Evolutionary conservation across 2,329 filamentous ascomycete genomes (phyloP), one percentile per base, ranked within the genome.

Genomic region (Xylaria sp.): DNA sequence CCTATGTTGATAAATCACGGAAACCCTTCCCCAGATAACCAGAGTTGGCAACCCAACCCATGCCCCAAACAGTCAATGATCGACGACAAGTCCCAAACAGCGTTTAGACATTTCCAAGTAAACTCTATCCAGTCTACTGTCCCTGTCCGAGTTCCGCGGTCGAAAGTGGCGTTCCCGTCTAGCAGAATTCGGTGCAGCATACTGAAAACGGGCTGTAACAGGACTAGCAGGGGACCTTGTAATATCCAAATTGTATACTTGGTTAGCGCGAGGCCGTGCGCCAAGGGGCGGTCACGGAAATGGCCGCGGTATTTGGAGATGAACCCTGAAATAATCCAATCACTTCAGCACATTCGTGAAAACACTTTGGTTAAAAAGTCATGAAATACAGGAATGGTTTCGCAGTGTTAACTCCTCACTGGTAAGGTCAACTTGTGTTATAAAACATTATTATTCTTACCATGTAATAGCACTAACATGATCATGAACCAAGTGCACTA

Each of bases 1-100:
- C 66, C 15, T 20, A 65, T 40, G 17, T 68, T 61, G 49, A 68
- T 56, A 62, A 63, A 53, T 31, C 7, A 42, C 49, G 63, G 59
- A 59, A 61, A 10, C 36, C 28, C 23, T 65, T 59, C 49, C 61
- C 62, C 49, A 28, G 51, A 48, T 65, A 60, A 23, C n/a, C 23
- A 53, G 15, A 46, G 44, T 60, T 54, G 17, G 23, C 31, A 40
- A 28, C 49, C 26, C 48, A 56, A 56, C 44, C 4, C 44, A 63
- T 48, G 10, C 48, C 57, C 36, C 31, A 44, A 28, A 44, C 4
- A 59, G 54, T 54, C 9, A 33, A 59, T 53, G 53, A 67, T 53
- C 54, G 59, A 63, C 38, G 31, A 60, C 20, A 59, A n/a, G 46
- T 38, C 26, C 38, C 26, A 54, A 53, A 28, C 28, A 36, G 17